These are phyloP conservation scores for Sextonia rubra DNA, from an alignment of 164 flowering plant genomes.

Conservation along the genomic window DNA sequence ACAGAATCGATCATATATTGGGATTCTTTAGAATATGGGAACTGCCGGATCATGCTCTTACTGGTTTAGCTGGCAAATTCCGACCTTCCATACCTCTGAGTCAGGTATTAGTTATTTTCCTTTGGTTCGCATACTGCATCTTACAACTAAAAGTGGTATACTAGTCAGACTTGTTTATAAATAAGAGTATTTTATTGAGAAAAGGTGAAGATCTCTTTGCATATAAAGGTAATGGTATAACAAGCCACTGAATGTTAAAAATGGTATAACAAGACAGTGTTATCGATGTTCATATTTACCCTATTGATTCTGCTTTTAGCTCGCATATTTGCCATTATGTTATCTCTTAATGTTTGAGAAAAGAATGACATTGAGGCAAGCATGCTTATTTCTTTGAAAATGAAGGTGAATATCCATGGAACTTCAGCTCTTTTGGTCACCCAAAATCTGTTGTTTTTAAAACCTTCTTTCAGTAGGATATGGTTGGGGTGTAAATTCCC, in stretches of 20 bases:
- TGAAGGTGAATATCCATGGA: not conserved
- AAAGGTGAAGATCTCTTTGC: not conserved
- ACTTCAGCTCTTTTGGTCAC: not conserved
- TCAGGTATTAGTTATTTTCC: slow-evolving; percentile 44
- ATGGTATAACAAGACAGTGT: too few species aligned
- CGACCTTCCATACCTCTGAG: slow-evolving; percentile 93
- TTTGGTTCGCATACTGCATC: not conserved
- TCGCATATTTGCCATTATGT: not conserved
- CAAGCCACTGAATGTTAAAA: not conserved
- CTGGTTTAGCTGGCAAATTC: slow-evolving; percentile 89
- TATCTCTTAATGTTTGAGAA: not conserved
- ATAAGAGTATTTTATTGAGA: not conserved
- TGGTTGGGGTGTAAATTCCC: not conserved
- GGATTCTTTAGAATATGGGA: slow-evolving; percentile 99
- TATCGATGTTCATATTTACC: not conserved
- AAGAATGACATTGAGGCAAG: not conserved
- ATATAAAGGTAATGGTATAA: not conserved
- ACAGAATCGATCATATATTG: slow-evolving; percentile 92
- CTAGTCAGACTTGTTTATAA: not conserved
- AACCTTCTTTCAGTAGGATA: not conserved
- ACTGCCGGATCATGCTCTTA: slow-evolving; percentile 89
- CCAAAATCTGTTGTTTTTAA: not conserved
- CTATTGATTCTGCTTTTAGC: not conserved
- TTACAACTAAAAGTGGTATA: not conserved
- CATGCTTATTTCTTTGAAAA: not conserved